Base-by-base conservation (phyloP, 2,329 filamentous ascomycete species). In the Venturia oleaginea region DNA sequence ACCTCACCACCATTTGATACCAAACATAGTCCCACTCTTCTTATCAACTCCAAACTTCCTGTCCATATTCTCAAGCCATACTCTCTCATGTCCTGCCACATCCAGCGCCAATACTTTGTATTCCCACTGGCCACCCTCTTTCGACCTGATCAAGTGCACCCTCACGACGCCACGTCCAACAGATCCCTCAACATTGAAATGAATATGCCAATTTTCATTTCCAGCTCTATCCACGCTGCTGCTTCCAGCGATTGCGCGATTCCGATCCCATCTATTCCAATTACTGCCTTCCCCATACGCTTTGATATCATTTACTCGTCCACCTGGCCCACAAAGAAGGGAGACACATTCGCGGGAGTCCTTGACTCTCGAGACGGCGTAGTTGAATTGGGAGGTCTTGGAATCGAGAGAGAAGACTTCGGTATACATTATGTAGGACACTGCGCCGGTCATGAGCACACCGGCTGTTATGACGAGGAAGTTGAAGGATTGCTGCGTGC, bases 401-500 rank as follows among this genome's bases (percentile, higher is more conserved):
- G 90, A 94, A 72, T 92, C 88, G 24, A 89, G 66, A 4, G 89
- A 89, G 75, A 96, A 91, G 55, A 96, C 89, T 67, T 96, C 91
- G 4, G 84, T 83, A 76, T 89, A 96, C 27, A 96, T 80, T 61
- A 94, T 81, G 70, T 90, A 91, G 64, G 82, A 83, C 11, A 97
- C 88, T n/a, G 86, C 87, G 67, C 86, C 86, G 42, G 92, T 96
- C 69, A 93, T 79, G 40, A 86, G 82, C 13, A 92, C 77, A 32
- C 93, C 93, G 8, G 87, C 80, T 1, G 91, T 69, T 10, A 97
- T 85, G 67, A 97, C 76, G 68, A 88, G 82, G 68, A 96, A 86
- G 76, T 97, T 97, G 79, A 96, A 88, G 19, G 88, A 89, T 76
- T 97, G 93, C 76, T 97, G 92, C 0, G 91, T 93, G 10, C 91